Evolutionary conservation across 2,329 filamentous ascomycete species (phyloP).

Genomic region (Pseudodiploospora longispora): DNA sequence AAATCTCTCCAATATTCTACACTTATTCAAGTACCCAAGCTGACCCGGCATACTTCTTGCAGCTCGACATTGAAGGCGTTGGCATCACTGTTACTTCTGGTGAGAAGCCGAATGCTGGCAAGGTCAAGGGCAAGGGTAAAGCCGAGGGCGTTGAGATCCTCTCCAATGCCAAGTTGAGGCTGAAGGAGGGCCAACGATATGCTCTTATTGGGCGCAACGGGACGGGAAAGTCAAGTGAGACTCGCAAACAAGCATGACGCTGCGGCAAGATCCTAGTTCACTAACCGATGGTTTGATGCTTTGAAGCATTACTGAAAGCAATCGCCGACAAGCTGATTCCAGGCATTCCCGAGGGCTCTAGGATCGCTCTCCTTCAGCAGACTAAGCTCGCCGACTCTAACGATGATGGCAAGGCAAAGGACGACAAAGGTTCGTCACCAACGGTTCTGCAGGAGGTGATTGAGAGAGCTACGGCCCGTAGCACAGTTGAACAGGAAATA

Average conservation of each 20-base stretch:
- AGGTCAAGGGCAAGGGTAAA: conserved; percentile 40
- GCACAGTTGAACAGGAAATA: conserved; percentile 53
- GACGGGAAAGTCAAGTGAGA: conserved; percentile 70
- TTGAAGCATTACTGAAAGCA: conserved; percentile 59
- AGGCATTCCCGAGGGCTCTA: conserved; percentile 58
- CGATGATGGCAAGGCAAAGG: conserved; percentile 18
- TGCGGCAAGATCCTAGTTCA: not conserved
- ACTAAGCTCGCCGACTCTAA: conserved; percentile 33
- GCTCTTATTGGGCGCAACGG: conserved; percentile 75
- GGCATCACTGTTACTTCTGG: conserved; percentile 53
- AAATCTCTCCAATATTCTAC: not conserved
- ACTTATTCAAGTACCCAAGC: not conserved
- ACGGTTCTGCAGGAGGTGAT: conserved; percentile 62
- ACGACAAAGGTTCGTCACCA: conserved; percentile 11
- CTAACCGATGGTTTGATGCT: not conserved
- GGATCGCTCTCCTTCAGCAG: conserved; percentile 63
- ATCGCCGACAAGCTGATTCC: conserved; percentile 73
- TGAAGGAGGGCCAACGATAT: conserved; percentile 69
- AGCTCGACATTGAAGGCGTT: conserved; percentile 68
- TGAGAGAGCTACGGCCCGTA: conserved; percentile 48
- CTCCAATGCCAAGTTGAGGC: conserved; percentile 56
- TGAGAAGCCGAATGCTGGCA: conserved; percentile 31
- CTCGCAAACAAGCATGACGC: not conserved
- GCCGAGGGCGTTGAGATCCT: conserved; percentile 57
- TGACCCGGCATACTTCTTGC: not conserved